A percentile compares a stretch with the other conserved stretches of the same genome.
Evolutionary conservation across 228 moss, liverwort and hornwort species (phyloP).

Genomic region (Sphagnum fallax): DNA sequence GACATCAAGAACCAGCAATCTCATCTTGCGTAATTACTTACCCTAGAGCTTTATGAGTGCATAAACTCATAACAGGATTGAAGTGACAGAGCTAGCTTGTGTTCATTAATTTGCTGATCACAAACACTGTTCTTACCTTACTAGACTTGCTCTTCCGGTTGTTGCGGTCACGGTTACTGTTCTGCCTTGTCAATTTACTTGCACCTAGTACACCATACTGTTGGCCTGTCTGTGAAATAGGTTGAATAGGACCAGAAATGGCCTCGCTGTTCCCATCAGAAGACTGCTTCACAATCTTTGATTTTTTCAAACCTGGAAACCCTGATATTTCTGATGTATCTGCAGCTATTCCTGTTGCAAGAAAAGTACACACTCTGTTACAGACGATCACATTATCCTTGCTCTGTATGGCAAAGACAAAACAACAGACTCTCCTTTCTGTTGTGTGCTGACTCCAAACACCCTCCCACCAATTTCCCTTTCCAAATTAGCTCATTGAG

Average conservation of each 20-base stretch:
- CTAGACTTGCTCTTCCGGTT: slow-evolving; percentile 55
- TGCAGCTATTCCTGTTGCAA: slow-evolving; percentile 40
- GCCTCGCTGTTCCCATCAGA: slow-evolving; percentile 51
- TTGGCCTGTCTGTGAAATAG: slow-evolving; percentile 18
- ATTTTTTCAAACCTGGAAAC: slow-evolving; percentile 58
- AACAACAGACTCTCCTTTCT: too few relatives aligned
- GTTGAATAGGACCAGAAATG: slow-evolving; percentile 13
- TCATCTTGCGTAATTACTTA: too few relatives aligned
- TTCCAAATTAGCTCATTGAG: too few relatives aligned
- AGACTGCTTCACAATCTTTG: slow-evolving; percentile 50
- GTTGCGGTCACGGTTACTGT: slow-evolving; percentile 59
- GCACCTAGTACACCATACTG: slow-evolving; percentile 24
- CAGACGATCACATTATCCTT: too few relatives aligned
- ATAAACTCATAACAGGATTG: too few relatives aligned
- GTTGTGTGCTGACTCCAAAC: too few relatives aligned
- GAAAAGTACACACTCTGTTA: background rate
- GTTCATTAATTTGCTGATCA: too few relatives aligned
- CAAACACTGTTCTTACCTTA: slow-evolving; percentile 24
- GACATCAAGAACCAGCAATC: background rate
- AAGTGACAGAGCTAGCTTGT: too few relatives aligned
- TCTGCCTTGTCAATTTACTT: slow-evolving; percentile 54
- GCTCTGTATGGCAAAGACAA: too few relatives aligned
- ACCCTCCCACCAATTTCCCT: too few relatives aligned
- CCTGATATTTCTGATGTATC: slow-evolving; percentile 54
- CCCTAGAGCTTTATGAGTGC: too few relatives aligned